Conservation (phyloP, 352 stramenopile genomes). For the Pilasporangium apinafurcum region DNA sequence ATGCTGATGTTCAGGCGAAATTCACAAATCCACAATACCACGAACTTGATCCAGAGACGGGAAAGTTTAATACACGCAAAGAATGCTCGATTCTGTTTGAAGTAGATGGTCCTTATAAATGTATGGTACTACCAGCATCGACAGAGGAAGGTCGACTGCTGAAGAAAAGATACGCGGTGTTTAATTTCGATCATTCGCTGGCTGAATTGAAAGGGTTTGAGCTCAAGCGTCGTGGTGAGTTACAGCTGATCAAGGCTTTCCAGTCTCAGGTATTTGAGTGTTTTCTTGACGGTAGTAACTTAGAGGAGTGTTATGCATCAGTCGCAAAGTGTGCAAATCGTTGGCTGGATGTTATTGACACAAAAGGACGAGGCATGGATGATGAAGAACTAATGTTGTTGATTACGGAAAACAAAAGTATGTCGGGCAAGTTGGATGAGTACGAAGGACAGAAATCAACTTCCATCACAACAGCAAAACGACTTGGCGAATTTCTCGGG, state of each 20-base stretch:
- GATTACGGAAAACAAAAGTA: conserved; percentile 98
- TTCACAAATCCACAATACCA: conserved; percentile 98
- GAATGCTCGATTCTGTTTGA: conserved; percentile 99
- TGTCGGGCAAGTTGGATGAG: conserved; percentile 96
- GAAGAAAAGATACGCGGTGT: conserved; percentile 96
- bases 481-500: conserved; percentile 98
- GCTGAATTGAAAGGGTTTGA: conserved; percentile 94
- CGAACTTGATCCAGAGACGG: conserved; percentile 40
- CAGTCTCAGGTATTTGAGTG: conserved; percentile 97
- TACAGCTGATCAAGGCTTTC: conserved; percentile 99
- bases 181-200: conserved; percentile 79
- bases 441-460: conserved; percentile 97
- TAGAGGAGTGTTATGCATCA: conserved; percentile 95
- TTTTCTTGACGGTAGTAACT: conserved; percentile 92
- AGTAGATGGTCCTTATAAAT: conserved; percentile 97
- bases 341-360: conserved; percentile 99
- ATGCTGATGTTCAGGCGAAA: conserved; percentile 96
- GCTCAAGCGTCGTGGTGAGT: conserved; percentile 97
- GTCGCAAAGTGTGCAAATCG: conserved; percentile 96
- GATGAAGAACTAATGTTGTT: conserved; percentile 97
- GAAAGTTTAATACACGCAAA: conserved; percentile 89
- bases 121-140: conserved; percentile 97
- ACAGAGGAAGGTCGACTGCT: conserved; percentile 98
- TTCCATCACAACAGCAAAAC: conserved; percentile 95
- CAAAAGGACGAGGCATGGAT: conserved; percentile 90